phyloP scores from a whole-genome alignment of 2,329 filamentous ascomycete genomes.

The Pseudogymnoascus sp. region DNA sequence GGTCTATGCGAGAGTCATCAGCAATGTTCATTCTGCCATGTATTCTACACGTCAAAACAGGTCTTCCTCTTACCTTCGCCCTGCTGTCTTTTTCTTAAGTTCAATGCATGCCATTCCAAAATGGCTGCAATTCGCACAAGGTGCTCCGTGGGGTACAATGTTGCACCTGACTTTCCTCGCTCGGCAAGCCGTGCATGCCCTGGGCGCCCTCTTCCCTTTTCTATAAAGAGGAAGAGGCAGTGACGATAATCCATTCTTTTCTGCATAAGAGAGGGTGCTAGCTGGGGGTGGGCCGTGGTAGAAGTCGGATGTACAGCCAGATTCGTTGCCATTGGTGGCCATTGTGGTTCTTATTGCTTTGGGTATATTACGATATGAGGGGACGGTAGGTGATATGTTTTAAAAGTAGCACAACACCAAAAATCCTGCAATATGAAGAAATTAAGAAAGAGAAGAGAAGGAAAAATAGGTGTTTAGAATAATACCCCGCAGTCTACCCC shows the following conservation, averaged over 20 bases:
- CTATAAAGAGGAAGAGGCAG: not conserved
- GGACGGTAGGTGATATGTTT: not conserved
- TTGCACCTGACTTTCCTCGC: conserved; percentile 15
- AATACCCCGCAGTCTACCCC: not conserved
- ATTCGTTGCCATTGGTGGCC: not conserved
- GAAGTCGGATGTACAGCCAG: not conserved
- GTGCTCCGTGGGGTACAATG: conserved; percentile 10
- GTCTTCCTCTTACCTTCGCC: not conserved
- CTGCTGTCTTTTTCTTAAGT: not conserved
- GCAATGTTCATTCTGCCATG: not conserved
- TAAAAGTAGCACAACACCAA: not conserved
- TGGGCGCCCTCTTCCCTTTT: conserved; percentile 6
- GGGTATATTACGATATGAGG: not conserved
- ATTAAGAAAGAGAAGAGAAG: not conserved
- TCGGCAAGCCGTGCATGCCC: conserved; percentile 12
- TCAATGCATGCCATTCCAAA: conserved; percentile 11
- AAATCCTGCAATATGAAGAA: not conserved
- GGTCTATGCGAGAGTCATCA: not conserved
- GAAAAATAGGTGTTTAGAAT: not conserved
- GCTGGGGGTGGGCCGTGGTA: not conserved
- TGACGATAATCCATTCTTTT: not conserved
- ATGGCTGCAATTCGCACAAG: conserved; percentile 14
- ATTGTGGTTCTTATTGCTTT: not conserved
- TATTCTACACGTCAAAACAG: not conserved
- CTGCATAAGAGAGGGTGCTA: not conserved